A percentile compares a stretch with the other conserved stretches of the same genome.
Evolutionary conservation across 1,284 basidiomycete genomes (phyloP).

Genomic region (Boletus nobilissimus): DNA sequence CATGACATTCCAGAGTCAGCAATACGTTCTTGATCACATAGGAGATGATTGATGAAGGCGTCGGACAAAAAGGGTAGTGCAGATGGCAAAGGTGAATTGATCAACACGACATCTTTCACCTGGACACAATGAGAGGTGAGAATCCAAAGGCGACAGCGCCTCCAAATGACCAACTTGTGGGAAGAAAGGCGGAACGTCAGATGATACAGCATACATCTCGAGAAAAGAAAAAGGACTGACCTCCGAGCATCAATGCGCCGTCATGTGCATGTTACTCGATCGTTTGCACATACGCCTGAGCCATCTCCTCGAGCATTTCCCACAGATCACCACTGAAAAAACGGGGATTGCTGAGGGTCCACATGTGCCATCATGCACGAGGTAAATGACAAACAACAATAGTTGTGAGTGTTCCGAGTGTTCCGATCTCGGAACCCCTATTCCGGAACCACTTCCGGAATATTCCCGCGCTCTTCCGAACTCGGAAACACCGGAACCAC

Average conservation of each 20-base stretch:
- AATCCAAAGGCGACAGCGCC: no score
- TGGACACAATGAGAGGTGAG: no score
- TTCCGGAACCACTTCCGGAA: no score
- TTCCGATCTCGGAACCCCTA: no score
- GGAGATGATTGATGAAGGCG: slow-evolving; percentile 54
- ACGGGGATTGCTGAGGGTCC: slow-evolving; percentile 68
- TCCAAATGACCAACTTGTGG: no score
- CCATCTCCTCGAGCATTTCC: slow-evolving; percentile 63
- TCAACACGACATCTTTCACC: slow-evolving; percentile 64
- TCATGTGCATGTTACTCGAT: slow-evolving; percentile 49
- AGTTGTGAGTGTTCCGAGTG: no score
- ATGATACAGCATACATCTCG: no score
- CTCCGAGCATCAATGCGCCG: slow-evolving; percentile 62
- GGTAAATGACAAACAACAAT: no score
- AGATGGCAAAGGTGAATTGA: slow-evolving; percentile 71
- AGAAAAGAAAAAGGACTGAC: slow-evolving; percentile 53
- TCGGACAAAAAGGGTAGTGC: slow-evolving; percentile 60
- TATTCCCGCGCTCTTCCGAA: no score
- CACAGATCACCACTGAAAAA: slow-evolving; percentile 58
- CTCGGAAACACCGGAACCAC: no score
- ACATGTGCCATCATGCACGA: slow-evolving; percentile 79
- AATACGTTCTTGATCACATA: slow-evolving; percentile 29
- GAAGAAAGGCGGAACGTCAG: no score
- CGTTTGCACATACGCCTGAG: slow-evolving; percentile 55
- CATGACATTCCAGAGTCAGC: slow-evolving; percentile 32